A percentile compares a stretch with the other conserved stretches of the same genome.
Conservation (phyloP, 1,284 basidiomycete species). For the Singerocomus inundabilis region DNA sequence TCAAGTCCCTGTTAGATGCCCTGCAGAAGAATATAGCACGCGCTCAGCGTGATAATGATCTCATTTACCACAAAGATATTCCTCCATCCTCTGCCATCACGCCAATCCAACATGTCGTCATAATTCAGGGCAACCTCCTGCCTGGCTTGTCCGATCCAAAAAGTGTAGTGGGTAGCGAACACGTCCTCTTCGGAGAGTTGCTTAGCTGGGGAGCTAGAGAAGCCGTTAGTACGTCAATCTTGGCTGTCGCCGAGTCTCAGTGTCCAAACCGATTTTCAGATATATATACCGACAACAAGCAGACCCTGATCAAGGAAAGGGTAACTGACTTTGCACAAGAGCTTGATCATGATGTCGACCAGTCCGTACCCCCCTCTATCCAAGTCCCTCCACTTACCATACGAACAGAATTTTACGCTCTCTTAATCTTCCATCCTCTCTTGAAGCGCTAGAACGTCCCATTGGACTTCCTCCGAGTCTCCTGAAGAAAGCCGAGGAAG, state of each 20-base stretch:
- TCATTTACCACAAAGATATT: conserved; percentile 92
- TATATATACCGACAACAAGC: conserved; percentile 85
- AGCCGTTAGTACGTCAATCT: conserved; percentile 70
- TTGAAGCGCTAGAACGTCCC: conserved; percentile 87
- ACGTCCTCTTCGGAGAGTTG: conserved; percentile 74
- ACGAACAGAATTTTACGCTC: conserved; percentile 60
- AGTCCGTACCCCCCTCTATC: conserved; percentile 43
- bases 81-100: conserved; percentile 73
- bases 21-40: conserved; percentile 70
- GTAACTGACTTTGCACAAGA: conserved; percentile 64
- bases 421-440: conserved; percentile 80
- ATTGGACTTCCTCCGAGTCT: conserved; percentile 88
- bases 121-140: conserved; percentile 68
- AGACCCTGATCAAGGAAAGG: conserved; percentile 69
- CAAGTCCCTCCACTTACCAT: conserved; percentile 2
- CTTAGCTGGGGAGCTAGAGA: conserved; percentile 87
- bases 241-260: not conserved
- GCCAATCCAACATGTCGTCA: conserved; percentile 61
- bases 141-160: conserved; percentile 64
- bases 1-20: conserved; percentile 61
- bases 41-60: conserved; percentile 90
- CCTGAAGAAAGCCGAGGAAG: conserved; percentile 83
- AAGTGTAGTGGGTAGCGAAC: conserved; percentile 45
- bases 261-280: conserved; percentile 42
- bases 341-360: conserved; percentile 62